Percentiles rank a stretch among this genome's conserved stretches.
Conservation (phyloP, 257 asterid species). For the Capsicum rhomboideum region DNA sequence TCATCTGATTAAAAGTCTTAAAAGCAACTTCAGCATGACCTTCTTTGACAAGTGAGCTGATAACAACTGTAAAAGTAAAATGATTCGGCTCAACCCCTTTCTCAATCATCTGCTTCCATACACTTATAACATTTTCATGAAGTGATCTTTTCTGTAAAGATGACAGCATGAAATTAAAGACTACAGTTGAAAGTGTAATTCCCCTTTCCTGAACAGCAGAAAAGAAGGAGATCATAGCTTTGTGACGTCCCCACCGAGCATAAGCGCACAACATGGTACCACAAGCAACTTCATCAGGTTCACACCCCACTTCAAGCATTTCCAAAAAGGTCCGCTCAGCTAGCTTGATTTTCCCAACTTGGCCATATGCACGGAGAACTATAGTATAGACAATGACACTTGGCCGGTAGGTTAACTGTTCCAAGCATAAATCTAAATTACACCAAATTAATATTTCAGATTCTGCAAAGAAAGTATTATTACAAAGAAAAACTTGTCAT, state of each 20-base stretch:
- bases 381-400: constrained; percentile 82
- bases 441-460: constrained; percentile 45
- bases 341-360: constrained; percentile 79
- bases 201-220: constrained; percentile 83
- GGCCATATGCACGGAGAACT: constrained; percentile 83
- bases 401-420: constrained; percentile 91
- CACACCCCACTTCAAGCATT: constrained; percentile 94
- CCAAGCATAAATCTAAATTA: constrained; percentile 65
- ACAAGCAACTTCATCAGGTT: constrained; percentile 94
- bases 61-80: constrained; percentile 72
- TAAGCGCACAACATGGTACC: constrained; percentile 95
- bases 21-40: constrained; percentile 59
- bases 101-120: constrained; percentile 67
- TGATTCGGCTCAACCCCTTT: constrained; percentile 58
- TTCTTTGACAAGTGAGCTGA: constrained; percentile 66
- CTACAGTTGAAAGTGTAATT: constrained; percentile 44
- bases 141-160: constrained; percentile 79
- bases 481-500: neutral
- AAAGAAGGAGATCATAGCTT: constrained; percentile 82
- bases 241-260: constrained; percentile 90
- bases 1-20: constrained; percentile 61
- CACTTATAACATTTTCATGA: constrained; percentile 44
- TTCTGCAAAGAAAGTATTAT: constrained; percentile 1
- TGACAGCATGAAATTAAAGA: constrained; percentile 88
- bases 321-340: constrained; percentile 89